These are phyloP conservation scores for Ocimum tenuiflorum DNA, from an alignment of 257 asterid genomes.

Conservation along the genomic window DNA sequence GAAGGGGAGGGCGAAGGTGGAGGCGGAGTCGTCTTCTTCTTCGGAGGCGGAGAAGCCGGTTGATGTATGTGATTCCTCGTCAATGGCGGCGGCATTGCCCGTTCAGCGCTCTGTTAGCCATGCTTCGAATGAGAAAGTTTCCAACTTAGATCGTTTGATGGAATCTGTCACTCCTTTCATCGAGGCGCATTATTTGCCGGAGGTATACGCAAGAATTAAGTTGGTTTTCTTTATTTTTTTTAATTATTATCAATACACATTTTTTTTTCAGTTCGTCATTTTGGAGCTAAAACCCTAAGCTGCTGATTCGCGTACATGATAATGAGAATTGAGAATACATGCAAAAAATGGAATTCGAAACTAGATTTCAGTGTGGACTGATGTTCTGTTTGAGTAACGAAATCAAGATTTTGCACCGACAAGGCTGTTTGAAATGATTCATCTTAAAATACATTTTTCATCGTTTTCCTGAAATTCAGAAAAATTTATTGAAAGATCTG, in stretches of 20 bases:
- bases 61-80: slow-evolving; percentile 32
- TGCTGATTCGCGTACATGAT: slow-evolving; percentile 2
- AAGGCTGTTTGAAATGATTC: slow-evolving; percentile 10
- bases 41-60: slow-evolving; percentile 27
- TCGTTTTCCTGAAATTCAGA: too few relatives aligned
- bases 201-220: slow-evolving; percentile 38
- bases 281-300: slow-evolving; percentile 21
- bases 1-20: slow-evolving; percentile 28
- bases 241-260: background rate
- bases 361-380: background rate
- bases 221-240: background rate
- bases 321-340: slow-evolving; percentile 35
- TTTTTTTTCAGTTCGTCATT: background rate
- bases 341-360: slow-evolving; percentile 19
- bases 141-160: slow-evolving; percentile 68
- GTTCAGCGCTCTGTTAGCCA: slow-evolving; percentile 31
- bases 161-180: slow-evolving; percentile 56
- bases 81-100: slow-evolving; percentile 34
- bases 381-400: slow-evolving; percentile 15
- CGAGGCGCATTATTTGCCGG: slow-evolving; percentile 35
- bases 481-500: too few relatives aligned
- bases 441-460: background rate
- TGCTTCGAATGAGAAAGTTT: slow-evolving; percentile 22
- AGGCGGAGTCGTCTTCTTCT: slow-evolving; percentile 28
- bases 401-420: slow-evolving; percentile 10